These are phyloP conservation scores for Lichenothelia convexa DNA, from an alignment of 495 filamentous ascomycete genomes.

Conservation along the genomic window DNA sequence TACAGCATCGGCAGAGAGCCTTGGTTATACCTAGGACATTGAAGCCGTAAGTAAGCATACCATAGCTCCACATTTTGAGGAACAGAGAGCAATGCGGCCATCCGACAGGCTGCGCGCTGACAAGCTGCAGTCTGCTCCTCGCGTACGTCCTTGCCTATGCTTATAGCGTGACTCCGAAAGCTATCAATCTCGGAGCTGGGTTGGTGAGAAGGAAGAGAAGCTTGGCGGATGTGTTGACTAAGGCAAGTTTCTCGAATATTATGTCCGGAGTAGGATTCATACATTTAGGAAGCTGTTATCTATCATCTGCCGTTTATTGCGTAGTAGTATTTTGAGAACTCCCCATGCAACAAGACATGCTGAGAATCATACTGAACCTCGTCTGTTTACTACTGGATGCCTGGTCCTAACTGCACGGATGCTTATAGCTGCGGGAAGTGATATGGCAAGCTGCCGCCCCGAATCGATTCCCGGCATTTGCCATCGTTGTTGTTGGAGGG, in stretches of 20 bases:
- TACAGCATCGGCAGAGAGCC: too few relatives aligned
- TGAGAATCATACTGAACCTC: not conserved
- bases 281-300: not conserved
- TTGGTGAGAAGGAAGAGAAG: not conserved
- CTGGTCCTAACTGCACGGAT: not conserved
- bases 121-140: not conserved
- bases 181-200: conserved; percentile 1
- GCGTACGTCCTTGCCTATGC: conserved; percentile 3
- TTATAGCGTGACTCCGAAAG: not conserved
- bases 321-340: not conserved
- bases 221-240: not conserved
- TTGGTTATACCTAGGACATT: too few relatives aligned
- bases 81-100: too few relatives aligned
- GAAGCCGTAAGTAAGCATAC: too few relatives aligned
- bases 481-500: conserved; percentile 56
- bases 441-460: conserved; percentile 20
- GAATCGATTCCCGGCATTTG: conserved; percentile 63
- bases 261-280: not conserved
- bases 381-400: not conserved
- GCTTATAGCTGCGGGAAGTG: conserved; percentile 6
- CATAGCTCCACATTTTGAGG: too few relatives aligned
- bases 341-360: not conserved
- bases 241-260: not conserved
- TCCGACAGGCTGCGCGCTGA: too few relatives aligned
- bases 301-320: not conserved